Percentiles rank a stretch among this genome's conserved stretches.
These are phyloP conservation scores for Mortierella sp. DNA, from an alignment of 371 early-diverging fungal species.

Conservation along the genomic window DNA sequence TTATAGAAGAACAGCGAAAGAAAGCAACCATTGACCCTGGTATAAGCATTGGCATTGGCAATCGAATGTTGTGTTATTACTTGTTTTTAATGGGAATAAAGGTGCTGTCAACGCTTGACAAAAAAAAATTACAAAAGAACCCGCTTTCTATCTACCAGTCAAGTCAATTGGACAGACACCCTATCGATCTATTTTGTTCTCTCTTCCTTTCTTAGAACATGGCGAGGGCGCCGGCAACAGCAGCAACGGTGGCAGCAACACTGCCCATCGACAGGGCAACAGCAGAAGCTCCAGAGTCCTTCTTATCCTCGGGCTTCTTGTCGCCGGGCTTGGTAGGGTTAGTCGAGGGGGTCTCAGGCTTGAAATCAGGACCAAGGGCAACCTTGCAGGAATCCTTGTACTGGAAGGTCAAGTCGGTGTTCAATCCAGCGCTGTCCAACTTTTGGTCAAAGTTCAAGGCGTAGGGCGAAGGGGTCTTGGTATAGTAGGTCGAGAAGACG, in stretches of 20 bases:
- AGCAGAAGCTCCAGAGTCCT: conserved; percentile 10
- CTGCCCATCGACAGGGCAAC: conserved; percentile 21
- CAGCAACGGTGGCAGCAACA: conserved; percentile 28
- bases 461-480: conserved; percentile 43
- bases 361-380: conserved; percentile 27
- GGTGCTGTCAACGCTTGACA: background rate
- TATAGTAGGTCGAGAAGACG: conserved; percentile 52
- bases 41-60: background rate
- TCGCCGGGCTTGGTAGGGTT: conserved; percentile 6
- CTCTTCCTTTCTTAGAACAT: conserved; percentile 17
- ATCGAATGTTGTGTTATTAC: background rate
- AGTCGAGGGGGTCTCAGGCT: conserved; percentile 6
- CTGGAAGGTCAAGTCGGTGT: conserved; percentile 25
- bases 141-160: background rate
- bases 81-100: background rate
- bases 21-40: background rate
- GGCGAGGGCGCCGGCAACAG: conserved; percentile 24
- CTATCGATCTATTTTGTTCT: background rate
- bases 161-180: background rate
- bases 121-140: conserved; percentile 3
- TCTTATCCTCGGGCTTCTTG: background rate
- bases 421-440: conserved; percentile 13
- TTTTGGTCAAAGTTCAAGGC: conserved; percentile 42
- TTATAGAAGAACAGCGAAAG: background rate
- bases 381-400: conserved; percentile 40